A percentile compares a stretch with the other conserved stretches of the same genome.
Conservation (phyloP, 192 early-diverging fungal genomes). For the Linnemannia schmuckeri region DNA sequence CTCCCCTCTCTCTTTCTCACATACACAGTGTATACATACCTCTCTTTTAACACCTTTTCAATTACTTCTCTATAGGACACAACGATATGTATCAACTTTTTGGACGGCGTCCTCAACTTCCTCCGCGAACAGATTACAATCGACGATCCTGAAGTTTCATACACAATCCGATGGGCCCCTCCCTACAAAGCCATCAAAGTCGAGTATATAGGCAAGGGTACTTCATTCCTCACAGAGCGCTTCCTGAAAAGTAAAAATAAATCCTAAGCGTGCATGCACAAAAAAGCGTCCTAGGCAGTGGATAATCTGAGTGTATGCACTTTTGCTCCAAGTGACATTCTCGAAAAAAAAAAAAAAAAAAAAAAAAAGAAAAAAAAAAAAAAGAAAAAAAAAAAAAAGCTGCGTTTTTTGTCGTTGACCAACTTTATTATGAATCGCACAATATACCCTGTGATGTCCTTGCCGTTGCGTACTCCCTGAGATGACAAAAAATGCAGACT, state of each 20-base stretch:
- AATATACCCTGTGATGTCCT: background rate
- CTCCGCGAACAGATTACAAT: constrained; percentile 47
- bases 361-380: background rate
- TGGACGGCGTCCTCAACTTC: constrained; percentile 72
- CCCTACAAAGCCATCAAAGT: constrained; percentile 62
- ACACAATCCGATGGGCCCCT: constrained; percentile 57
- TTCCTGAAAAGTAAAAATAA: constrained; percentile 43
- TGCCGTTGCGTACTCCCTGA: constrained; percentile 2
- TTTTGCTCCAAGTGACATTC: too few relatives aligned
- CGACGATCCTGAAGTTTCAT: constrained; percentile 62
- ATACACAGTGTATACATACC: background rate
- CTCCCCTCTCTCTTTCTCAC: background rate
- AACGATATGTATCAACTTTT: constrained; percentile 89
- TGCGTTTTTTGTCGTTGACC: background rate
- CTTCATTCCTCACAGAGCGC: constrained; percentile 60
- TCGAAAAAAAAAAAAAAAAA: background rate
- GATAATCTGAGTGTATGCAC: too few relatives aligned
- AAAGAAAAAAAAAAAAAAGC: background rate
- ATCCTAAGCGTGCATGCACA: background rate
- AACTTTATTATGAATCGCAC: constrained; percentile 1
- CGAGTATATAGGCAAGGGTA: constrained; percentile 17
- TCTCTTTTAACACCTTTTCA: constrained; percentile 3
- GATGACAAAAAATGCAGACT: background rate
- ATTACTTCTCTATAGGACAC: constrained; percentile 64
- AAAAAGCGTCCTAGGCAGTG: too few relatives aligned